phyloP scores from a whole-genome alignment of 345 rosid species.

The Eutrema heterophyllum region DNA sequence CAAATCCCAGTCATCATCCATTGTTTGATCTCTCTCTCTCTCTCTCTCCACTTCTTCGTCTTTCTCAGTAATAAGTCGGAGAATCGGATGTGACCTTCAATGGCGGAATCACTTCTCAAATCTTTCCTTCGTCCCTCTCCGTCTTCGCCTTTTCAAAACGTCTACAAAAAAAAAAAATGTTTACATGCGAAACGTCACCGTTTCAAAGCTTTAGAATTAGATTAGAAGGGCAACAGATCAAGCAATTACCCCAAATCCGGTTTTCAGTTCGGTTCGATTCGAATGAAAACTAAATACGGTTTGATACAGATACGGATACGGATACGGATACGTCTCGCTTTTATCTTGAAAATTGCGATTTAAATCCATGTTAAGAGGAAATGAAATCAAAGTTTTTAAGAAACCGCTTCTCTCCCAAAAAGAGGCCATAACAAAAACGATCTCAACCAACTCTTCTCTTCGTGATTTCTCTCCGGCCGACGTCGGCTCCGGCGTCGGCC shows the following conservation, averaged over 20 bases:
- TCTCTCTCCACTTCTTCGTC: slow-evolving; percentile 26
- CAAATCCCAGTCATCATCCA: slow-evolving; percentile 57
- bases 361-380: too few relatives aligned
- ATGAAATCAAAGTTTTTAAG: too few relatives aligned
- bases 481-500: too few relatives aligned
- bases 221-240: neutral
- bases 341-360: too few relatives aligned
- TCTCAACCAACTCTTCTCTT: too few relatives aligned
- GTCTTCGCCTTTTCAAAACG: slow-evolving; percentile 21
- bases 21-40: slow-evolving; percentile 18
- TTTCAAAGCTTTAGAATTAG: neutral
- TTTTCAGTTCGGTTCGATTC: neutral
- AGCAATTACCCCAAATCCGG: neutral
- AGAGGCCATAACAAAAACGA: too few relatives aligned
- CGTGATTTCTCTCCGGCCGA: too few relatives aligned
- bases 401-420: too few relatives aligned
- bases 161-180: neutral
- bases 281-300: too few relatives aligned
- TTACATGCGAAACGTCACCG: neutral
- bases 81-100: slow-evolving; percentile 4
- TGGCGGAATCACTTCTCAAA: slow-evolving; percentile 26
- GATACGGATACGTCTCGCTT: too few relatives aligned
- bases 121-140: slow-evolving; percentile 22
- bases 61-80: neutral
- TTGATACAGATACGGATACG: too few relatives aligned